Evolutionary conservation across 805 yeast genomes (phyloP).

Genomic region (Kregervanrija fluxuum): DNA sequence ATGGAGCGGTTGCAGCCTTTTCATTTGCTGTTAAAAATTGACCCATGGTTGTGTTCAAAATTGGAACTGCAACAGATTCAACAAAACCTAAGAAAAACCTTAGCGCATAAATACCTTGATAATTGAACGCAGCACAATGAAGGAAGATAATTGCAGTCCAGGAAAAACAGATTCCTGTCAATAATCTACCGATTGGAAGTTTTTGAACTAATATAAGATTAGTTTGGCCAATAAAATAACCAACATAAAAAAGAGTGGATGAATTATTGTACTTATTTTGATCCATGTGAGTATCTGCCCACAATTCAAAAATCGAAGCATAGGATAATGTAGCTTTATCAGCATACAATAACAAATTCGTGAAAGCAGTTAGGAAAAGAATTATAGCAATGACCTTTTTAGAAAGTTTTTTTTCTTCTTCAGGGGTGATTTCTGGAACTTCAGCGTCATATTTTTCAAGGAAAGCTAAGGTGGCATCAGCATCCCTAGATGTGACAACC

Average conservation of each 20-base stretch:
- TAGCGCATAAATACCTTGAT: conserved; percentile 38
- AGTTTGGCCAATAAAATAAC: conserved; percentile 40
- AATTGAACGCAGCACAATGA: conserved; percentile 37
- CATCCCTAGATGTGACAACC: conserved; percentile 14
- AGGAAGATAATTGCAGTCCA: conserved; percentile 44
- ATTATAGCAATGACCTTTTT: conserved; percentile 17
- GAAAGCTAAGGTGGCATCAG: conserved; percentile 24
- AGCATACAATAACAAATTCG: conserved; percentile 26
- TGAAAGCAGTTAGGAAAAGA: conserved; percentile 17
- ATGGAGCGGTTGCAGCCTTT: conserved; percentile 44
- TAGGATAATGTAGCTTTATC: conserved; percentile 39
- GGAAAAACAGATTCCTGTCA: conserved; percentile 28
- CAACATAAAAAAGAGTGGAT: conserved; percentile 48
- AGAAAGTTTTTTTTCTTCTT: conserved; percentile 13
- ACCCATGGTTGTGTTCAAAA: conserved; percentile 39
- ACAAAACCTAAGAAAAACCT: conserved; percentile 47
- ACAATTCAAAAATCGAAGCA: conserved; percentile 36
- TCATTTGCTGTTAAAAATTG: conserved; percentile 40
- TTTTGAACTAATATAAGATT: conserved; percentile 38
- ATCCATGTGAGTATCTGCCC: conserved; percentile 37
- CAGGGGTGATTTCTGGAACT: conserved; percentile 15
- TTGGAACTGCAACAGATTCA: conserved; percentile 38
- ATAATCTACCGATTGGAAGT: conserved; percentile 33
- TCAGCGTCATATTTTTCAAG: conserved; percentile 17
- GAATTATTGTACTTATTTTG: conserved; percentile 39